Percentiles rank a stretch among this genome's conserved stretches.
These are phyloP conservation scores for Phytophthora pinifolia DNA, from an alignment of 352 stramenopile species.

Conservation along the genomic window DNA sequence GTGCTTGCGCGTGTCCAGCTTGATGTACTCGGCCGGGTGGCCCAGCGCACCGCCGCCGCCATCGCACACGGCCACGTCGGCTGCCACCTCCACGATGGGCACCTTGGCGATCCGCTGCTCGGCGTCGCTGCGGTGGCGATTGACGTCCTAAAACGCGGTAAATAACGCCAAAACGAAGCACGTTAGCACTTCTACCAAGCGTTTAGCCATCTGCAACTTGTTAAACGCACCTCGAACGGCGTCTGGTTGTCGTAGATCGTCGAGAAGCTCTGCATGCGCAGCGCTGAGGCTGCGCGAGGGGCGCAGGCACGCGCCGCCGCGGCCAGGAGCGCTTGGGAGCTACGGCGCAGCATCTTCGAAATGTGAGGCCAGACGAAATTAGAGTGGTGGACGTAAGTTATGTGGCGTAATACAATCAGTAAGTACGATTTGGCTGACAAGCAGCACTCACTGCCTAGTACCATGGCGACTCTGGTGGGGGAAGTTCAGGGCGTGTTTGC, in stretches of 20 bases:
- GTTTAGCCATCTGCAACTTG: no score
- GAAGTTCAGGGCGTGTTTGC: conserved; percentile 15
- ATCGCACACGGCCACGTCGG: conserved; percentile 93
- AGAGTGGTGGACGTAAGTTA: not conserved
- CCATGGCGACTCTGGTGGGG: conserved; percentile 15
- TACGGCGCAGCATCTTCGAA: conserved; percentile 47
- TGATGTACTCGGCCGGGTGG: conserved; percentile 96
- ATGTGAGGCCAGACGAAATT: conserved; percentile 20
- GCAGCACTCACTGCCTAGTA: not conserved
- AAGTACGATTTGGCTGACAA: conserved; percentile 3
- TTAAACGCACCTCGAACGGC: conserved; percentile 51
- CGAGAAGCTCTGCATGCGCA: conserved; percentile 43
- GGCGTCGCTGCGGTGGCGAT: conserved; percentile 88
- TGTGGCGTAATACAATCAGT: not conserved
- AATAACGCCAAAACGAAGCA: not conserved
- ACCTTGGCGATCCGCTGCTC: conserved; percentile 88
- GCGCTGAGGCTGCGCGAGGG: conserved; percentile 13
- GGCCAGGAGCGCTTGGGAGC: conserved; percentile 34
- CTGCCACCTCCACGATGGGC: conserved; percentile 91
- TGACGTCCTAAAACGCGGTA: conserved; percentile 51
- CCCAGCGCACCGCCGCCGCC: conserved; percentile 95
- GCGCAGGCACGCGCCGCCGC: conserved; percentile 31
- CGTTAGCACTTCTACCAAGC: not conserved
- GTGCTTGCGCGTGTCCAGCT: conserved; percentile 86
- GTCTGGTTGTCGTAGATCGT: conserved; percentile 75